phyloP scores from a whole-genome alignment of 2,329 filamentous ascomycete species.

The Xylaria sp. region DNA sequence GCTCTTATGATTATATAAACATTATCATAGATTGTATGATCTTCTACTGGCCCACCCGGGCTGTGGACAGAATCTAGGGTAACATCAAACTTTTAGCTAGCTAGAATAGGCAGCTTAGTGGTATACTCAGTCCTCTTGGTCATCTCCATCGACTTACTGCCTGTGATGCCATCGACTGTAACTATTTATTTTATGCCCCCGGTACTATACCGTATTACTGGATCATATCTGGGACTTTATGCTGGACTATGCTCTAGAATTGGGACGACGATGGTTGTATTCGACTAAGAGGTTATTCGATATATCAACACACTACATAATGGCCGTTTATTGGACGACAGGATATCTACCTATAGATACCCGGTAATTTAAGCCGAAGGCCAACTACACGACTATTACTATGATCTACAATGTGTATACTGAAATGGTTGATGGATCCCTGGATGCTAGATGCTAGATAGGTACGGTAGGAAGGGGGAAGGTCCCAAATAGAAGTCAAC shows the following conservation, averaged over 20 bases:
- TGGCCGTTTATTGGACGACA: too few relatives aligned
- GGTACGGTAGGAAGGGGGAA: conserved; percentile 2
- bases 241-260: background rate
- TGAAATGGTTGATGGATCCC: conserved; percentile 7
- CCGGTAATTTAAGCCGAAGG: background rate
- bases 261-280: background rate
- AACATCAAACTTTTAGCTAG: conserved; percentile 4
- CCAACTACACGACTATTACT: background rate
- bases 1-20: background rate
- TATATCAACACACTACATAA: background rate
- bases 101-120: conserved; percentile 6
- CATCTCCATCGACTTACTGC: background rate
- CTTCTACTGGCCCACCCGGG: background rate
- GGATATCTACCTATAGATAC: background rate
- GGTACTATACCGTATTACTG: background rate
- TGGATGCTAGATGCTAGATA: background rate
- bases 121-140: background rate
- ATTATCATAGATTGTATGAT: background rate
- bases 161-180: background rate
- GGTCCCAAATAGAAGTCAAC: background rate
- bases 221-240: background rate
- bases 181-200: background rate
- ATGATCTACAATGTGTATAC: conserved; percentile 9
- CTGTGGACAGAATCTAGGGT: background rate
- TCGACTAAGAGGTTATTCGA: background rate